These are phyloP conservation scores for Pontederia paniculata DNA, from an alignment of 176 grass and related monocot genomes.

Conservation along the genomic window DNA sequence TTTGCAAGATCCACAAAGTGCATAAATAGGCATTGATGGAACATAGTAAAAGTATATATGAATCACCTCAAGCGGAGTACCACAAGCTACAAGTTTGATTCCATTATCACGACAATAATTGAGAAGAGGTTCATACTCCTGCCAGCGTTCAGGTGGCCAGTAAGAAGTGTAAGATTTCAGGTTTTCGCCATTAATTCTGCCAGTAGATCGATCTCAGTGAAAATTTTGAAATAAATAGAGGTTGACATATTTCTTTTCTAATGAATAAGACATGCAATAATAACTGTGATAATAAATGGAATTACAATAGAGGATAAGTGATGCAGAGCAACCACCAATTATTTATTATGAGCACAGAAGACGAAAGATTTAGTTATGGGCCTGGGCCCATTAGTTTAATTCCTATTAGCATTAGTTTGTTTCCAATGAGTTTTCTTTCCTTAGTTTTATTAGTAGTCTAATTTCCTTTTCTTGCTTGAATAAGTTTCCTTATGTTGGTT, in stretches of 20 bases:
- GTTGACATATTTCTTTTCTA: neutral
- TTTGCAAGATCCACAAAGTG: neutral
- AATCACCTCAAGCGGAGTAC: constrained; percentile 88
- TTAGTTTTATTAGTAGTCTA: no score
- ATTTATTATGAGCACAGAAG: no score
- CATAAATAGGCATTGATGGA: neutral
- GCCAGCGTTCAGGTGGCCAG: constrained; percentile 80
- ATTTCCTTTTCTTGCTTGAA: no score
- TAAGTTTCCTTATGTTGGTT: no score
- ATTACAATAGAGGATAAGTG: no score
- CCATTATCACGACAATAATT: constrained; percentile 74
- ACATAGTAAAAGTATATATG: constrained; percentile 7
- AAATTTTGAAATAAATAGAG: neutral
- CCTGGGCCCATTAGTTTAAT: no score
- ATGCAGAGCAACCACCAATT: no score
- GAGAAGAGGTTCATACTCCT: constrained; percentile 90
- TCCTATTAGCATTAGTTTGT: no score
- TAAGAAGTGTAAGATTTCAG: constrained; percentile 63
- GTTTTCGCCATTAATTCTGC: constrained; percentile 64
- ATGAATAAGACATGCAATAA: no score
- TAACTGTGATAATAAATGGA: no score
- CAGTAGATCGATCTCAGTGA: constrained; percentile 11
- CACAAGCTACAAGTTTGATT: constrained; percentile 81
- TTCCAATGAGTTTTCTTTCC: no score
- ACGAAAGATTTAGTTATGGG: no score